These are phyloP conservation scores for Chytriomyces sp. DNA, from an alignment of 192 early-diverging fungal genomes.

Conservation along the genomic window DNA sequence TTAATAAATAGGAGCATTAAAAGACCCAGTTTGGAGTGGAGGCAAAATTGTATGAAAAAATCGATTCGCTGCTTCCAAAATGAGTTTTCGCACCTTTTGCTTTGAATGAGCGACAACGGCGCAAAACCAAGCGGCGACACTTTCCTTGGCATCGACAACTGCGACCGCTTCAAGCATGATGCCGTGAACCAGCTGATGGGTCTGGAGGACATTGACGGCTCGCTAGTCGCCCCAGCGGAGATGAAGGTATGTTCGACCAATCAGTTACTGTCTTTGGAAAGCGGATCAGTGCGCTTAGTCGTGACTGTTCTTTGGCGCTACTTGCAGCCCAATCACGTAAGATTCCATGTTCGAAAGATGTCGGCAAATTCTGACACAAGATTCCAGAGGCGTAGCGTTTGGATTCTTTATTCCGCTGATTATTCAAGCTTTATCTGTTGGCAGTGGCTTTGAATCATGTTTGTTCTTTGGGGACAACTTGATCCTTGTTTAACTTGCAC, in stretches of 20 bases:
- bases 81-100: no score
- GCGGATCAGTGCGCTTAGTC: not conserved
- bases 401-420: conserved; percentile 42
- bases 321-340: not conserved
- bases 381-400: not conserved
- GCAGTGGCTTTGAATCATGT: not conserved
- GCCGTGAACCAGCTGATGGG: not conserved
- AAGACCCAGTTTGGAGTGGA: no score
- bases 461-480: not conserved
- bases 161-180: not conserved
- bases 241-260: not conserved
- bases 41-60: no score
- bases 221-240: not conserved
- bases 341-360: not conserved
- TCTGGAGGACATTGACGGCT: not conserved
- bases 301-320: not conserved
- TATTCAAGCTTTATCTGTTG: conserved; percentile 28
- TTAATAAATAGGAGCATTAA: no score
- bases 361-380: not conserved
- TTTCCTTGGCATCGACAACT: not conserved
- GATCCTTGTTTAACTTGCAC: not conserved
- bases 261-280: not conserved
- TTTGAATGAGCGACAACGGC: no score
- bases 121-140: no score
- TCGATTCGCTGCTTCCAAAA: no score